Evolutionary conservation across 2,329 filamentous ascomycete genomes (phyloP).

Genomic region (Diplocarpon rosae): DNA sequence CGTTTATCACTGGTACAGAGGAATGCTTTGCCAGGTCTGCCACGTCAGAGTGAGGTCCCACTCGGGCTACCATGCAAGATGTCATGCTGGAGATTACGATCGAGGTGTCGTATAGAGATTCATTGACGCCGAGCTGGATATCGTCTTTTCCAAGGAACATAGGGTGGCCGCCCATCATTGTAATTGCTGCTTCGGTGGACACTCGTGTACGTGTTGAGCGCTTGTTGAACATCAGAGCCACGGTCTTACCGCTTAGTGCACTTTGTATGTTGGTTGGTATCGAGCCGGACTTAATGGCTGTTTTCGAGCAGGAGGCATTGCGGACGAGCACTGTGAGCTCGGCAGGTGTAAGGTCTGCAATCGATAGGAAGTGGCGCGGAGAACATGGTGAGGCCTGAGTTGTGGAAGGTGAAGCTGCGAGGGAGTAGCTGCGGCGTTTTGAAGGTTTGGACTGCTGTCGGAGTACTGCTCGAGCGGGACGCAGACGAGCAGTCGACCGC

Average conservation of each 20-base stretch:
- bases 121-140: slow-evolving; percentile 93
- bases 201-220: slow-evolving; percentile 87
- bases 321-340: slow-evolving; percentile 76
- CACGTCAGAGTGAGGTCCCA: slow-evolving; percentile 67
- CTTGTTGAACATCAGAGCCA: slow-evolving; percentile 97
- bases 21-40: slow-evolving; percentile 59
- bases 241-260: slow-evolving; percentile 61
- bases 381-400: slow-evolving; percentile 46
- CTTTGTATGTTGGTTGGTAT: slow-evolving; percentile 47
- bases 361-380: slow-evolving; percentile 67
- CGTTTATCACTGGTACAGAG: slow-evolving; percentile 74
- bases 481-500: slow-evolving; percentile 16
- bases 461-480: slow-evolving; percentile 18
- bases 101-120: slow-evolving; percentile 86
- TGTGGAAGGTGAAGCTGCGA: slow-evolving; percentile 9
- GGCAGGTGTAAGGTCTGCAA: slow-evolving; percentile 67
- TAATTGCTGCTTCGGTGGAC: slow-evolving; percentile 83
- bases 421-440: slow-evolving; percentile 16
- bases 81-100: slow-evolving; percentile 92
- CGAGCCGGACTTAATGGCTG: slow-evolving; percentile 59
- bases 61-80: slow-evolving; percentile 70
- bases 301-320: slow-evolving; percentile 70
- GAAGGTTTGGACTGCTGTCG: slow-evolving; percentile 16
- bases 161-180: slow-evolving; percentile 79
- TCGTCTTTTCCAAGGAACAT: slow-evolving; percentile 97